Evolutionary conservation across 2,329 filamentous ascomycete genomes (phyloP), one percentile per base, ranked within the genome.

Genomic region (Cordyceps farinosa): DNA sequence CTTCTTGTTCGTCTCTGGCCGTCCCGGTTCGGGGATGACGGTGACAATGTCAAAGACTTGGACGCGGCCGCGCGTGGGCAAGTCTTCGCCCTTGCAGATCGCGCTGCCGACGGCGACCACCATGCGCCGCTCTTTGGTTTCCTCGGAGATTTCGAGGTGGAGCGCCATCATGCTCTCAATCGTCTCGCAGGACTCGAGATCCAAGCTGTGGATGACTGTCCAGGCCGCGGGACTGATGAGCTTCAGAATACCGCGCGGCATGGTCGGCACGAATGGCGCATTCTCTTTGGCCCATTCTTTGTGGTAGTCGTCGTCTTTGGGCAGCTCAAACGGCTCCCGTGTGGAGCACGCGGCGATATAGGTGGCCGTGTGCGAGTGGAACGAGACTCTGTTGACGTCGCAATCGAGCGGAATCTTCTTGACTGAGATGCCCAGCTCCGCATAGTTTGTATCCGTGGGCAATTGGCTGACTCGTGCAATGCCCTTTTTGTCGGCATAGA

Each of bases 31-130:
- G 0, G 95, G 94, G 1, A 97, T 94, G 38, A 99, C 95, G 40
- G 89, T 86, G 64, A 96, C 92, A 36, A 99, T 85, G 71, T 97
- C 93, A 71, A 95, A 96, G 54, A 98, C 90, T 70, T 95, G 92
- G 45, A 99, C 85, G 47, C 89, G 86, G 2, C 95, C 95, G 52
- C 90, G 87, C 0, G 92, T 89, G 1, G 93, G 89, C 63, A 96
- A 85, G 71, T 98, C 95, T 76, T 99, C 95, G 47, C 95, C 95
- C 65, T 89, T 89, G n/a, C 88, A 84, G 32, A 95, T 84, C 1
- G 92, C 89, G 0, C 94, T 97, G 15, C 94, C 95, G 1, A 97
- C 88, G 0, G 89, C 87, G 57, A 99, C 84, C 53, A 98, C 83
- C 70, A 90, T 88, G 70, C 87, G 90, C 17, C 92, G 87, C 73